Base-by-base conservation (phyloP, 2,329 filamentous ascomycete species). In the Microcera coccophila region DNA sequence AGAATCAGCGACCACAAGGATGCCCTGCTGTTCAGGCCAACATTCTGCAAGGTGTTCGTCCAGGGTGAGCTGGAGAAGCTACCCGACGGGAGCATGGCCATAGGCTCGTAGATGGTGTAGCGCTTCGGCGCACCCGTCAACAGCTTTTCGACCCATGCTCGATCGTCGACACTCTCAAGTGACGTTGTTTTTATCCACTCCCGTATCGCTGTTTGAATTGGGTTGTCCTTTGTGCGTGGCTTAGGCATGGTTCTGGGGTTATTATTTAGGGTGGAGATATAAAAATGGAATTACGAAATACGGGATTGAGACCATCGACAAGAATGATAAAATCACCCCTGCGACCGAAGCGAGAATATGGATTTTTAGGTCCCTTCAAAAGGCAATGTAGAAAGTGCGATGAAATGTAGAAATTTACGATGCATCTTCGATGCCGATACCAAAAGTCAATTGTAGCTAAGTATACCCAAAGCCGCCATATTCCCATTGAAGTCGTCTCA, bases 31-130 rank as follows among this genome's bases (percentile, higher is more conserved):
- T 59, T 49, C 3, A 49, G 45, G 4, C 51, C 47, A 22, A 59
- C 46, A 2, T 48, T 43, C 21, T 37, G 41, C 1, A 79, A 55
- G 2, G 72, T 38, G 3, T 47, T 34, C 2, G 51, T 54, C 75
- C 76, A 81, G 3, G 54, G 35, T 1, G 50, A 15, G 4, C 62
- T 59, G 4, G 63, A 60, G 62, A 84, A 82, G 51, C 78, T 79
- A 19, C 79, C 79, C 0, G 74, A 70, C 0, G 81, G 79, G 2
- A 84, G 68, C 14, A 84, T 67, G 4, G 74, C 72, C 73, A 84
- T 77, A 9, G 80, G 79, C 42, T 76, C 74, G 53, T 84, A 84
- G 11, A 76, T 66, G 1, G 74, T 74, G 71, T 78, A 84, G 48
- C 79, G 66, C 52, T 76, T 80, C 0, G 81, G 79, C 3, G 73